Conservation (phyloP, 129 eudicot species). For the Artemisia argyi region DNA sequence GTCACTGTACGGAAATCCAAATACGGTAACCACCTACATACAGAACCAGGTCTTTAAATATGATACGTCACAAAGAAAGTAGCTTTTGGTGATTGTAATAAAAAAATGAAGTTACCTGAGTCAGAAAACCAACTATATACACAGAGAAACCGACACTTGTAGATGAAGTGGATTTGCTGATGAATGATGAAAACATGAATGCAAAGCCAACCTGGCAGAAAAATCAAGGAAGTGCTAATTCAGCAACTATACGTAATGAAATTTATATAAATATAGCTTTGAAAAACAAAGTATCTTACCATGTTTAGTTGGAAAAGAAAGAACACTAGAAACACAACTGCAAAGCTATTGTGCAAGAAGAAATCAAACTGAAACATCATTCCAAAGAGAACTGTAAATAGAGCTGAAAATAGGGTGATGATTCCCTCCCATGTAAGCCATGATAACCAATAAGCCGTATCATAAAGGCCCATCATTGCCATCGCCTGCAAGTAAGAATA, state of each 20-base stretch:
- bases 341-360: conserved; percentile 79
- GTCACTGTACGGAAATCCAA: conserved; percentile 84
- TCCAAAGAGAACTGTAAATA: conserved; percentile 76
- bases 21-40: conserved; percentile 74
- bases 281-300: conserved; percentile 46
- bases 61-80: conserved; percentile 14
- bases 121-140: conserved; percentile 59
- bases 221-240: conserved; percentile 13
- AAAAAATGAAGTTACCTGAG: conserved; percentile 58
- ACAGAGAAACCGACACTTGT: conserved; percentile 64
- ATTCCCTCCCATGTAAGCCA: conserved; percentile 94
- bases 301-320: conserved; percentile 82
- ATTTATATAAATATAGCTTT: not conserved
- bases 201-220: conserved; percentile 74
- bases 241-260: not conserved
- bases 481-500: conserved; percentile 63
- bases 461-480: conserved; percentile 98
- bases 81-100: conserved; percentile 2
- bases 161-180: conserved; percentile 77
- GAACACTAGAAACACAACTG: conserved; percentile 76
- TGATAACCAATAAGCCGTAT: conserved; percentile 96
- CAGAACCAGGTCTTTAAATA: conserved; percentile 5
- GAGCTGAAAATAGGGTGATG: conserved; percentile 59
- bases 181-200: conserved; percentile 74
- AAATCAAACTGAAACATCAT: conserved; percentile 91